These are phyloP conservation scores for Hypoxylon subgilvum DNA, from an alignment of 495 filamentous ascomycete genomes.

Conservation along the genomic window DNA sequence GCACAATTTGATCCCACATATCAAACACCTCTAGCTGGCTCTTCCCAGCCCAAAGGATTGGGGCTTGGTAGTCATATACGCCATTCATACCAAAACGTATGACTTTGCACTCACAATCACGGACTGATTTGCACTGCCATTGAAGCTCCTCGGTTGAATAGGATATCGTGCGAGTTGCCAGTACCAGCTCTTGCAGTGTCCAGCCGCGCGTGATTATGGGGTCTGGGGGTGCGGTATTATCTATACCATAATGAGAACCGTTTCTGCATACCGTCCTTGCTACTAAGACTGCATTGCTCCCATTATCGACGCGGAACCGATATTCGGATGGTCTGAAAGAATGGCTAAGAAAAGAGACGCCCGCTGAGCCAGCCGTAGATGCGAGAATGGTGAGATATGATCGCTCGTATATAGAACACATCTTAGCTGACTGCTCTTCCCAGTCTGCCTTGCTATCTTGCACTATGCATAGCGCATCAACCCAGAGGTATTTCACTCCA, in stretches of 20 bases:
- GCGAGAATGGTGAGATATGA: slow-evolving; percentile 42
- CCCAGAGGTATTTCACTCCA: slow-evolving; percentile 32
- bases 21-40: neutral
- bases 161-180: slow-evolving; percentile 6
- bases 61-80: too few relatives aligned
- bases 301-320: neutral
- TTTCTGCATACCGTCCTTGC: neutral
- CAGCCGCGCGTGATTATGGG: slow-evolving; percentile 3
- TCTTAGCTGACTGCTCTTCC: slow-evolving; percentile 30
- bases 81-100: neutral
- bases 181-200: slow-evolving; percentile 9
- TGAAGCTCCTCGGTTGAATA: slow-evolving; percentile 14
- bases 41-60: neutral
- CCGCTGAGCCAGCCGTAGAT: slow-evolving; percentile 19
- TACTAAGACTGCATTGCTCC: neutral
- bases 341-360: neutral
- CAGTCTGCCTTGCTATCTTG: slow-evolving; percentile 35
- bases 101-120: slow-evolving; percentile 7
- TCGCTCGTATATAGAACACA: slow-evolving; percentile 41
- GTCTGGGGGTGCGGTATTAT: neutral
- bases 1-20: slow-evolving; percentile 2
- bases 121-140: slow-evolving; percentile 1
- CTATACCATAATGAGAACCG: neutral
- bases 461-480: slow-evolving; percentile 40
- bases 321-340: neutral